Evolutionary conservation across 257 asterid genomes (phyloP).

Genomic region (Perilla frutescens): DNA sequence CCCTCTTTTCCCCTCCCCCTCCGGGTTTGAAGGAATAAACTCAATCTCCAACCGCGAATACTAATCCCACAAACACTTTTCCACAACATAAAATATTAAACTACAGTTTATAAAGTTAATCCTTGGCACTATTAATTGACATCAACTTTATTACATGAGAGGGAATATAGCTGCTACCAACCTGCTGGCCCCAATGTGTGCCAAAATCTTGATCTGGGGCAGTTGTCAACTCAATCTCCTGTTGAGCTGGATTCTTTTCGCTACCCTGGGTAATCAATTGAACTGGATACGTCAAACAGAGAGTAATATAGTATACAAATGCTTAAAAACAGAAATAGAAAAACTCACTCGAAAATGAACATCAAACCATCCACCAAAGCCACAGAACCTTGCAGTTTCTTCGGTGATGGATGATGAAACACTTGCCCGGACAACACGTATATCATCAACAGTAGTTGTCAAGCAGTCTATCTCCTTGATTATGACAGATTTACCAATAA

Average conservation of each 20-base stretch:
- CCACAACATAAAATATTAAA: not conserved
- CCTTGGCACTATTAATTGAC: not conserved
- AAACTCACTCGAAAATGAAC: conserved; percentile 93
- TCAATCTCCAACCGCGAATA: too few relatives aligned
- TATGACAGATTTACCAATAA: conserved; percentile 74
- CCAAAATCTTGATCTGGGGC: conserved; percentile 72
- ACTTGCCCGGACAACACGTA: conserved; percentile 58
- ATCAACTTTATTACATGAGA: not conserved
- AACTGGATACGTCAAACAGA: conserved; percentile 28
- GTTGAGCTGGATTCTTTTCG: conserved; percentile 65
- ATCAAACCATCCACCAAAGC: conserved; percentile 99
- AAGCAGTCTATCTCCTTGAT: conserved; percentile 88
- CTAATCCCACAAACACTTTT: not conserved
- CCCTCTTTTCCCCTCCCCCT: too few relatives aligned
- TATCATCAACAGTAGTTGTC: conserved; percentile 64
- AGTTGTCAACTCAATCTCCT: conserved; percentile 80
- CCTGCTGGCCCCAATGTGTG: conserved; percentile 99
- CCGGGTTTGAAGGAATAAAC: too few relatives aligned
- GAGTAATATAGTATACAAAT: conserved; percentile 8
- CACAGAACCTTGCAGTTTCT: conserved; percentile 70
- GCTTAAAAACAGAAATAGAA: conserved; percentile 4
- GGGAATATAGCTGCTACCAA: conserved; percentile 31
- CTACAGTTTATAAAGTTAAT: not conserved
- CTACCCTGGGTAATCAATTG: conserved; percentile 61
- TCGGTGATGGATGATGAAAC: conserved; percentile 70